A percentile compares a stretch with the other conserved stretches of the same genome.
These are phyloP conservation scores for Zarea fungicola DNA, from an alignment of 2,329 filamentous ascomycete species.

Conservation along the genomic window DNA sequence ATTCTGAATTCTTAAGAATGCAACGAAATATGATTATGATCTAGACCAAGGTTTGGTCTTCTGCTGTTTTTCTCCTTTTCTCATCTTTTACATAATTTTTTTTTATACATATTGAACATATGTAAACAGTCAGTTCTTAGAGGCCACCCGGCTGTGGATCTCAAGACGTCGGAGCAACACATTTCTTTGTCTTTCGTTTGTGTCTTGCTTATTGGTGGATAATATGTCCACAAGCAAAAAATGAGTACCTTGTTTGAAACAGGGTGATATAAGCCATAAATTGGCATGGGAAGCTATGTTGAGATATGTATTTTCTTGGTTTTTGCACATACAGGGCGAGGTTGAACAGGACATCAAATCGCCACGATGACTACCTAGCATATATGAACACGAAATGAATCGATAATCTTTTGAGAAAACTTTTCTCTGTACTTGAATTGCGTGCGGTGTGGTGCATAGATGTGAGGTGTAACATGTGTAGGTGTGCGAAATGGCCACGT, in stretches of 20 bases:
- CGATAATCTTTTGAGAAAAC: neutral
- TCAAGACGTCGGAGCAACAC: neutral
- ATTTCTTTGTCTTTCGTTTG: slow-evolving; percentile 5
- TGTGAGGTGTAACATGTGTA: too few species aligned
- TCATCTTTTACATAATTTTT: slow-evolving; percentile 10
- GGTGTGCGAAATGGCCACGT: too few species aligned
- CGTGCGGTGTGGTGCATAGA: too few species aligned
- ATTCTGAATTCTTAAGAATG: slow-evolving; percentile 17
- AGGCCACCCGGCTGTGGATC: neutral
- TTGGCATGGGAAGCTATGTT: slow-evolving; percentile 9
- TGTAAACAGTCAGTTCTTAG: neutral
- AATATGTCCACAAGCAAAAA: neutral
- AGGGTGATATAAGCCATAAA: neutral
- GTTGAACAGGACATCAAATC: slow-evolving; percentile 11
- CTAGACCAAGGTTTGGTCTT: slow-evolving; percentile 17
- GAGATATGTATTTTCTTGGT: slow-evolving; percentile 3
- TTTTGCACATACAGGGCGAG: slow-evolving; percentile 3
- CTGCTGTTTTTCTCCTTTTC: slow-evolving; percentile 3
- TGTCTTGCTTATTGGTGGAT: neutral
- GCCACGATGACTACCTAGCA: slow-evolving; percentile 4
- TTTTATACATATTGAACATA: neutral
- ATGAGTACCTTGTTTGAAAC: neutral
- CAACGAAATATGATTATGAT: slow-evolving; percentile 24
- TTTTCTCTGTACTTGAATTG: neutral
- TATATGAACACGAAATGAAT: slow-evolving; percentile 5